Evolutionary conservation across 2,329 filamentous ascomycete species (phyloP).

Genomic region (Fusarium paranaense): DNA sequence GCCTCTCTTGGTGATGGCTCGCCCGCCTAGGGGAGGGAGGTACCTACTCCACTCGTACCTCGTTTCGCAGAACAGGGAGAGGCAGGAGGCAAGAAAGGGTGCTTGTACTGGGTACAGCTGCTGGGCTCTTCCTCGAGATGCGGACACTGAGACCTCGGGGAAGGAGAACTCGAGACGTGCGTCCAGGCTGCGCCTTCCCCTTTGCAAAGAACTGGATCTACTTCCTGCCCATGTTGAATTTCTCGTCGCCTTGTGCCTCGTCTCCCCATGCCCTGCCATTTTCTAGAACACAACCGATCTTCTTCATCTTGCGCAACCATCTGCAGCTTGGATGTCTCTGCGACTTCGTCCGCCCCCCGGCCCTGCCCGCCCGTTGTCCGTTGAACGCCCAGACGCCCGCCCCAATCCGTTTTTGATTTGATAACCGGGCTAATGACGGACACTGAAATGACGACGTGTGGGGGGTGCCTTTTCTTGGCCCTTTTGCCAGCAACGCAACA

Average conservation of each 20-base stretch:
- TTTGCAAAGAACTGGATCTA: background rate
- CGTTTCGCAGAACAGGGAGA: conserved; percentile 1
- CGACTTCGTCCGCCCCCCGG: conserved; percentile 10
- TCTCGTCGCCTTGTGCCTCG: background rate
- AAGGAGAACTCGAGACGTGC: conserved; percentile 21
- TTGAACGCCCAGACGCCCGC: conserved; percentile 38
- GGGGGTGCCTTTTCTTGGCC: conserved; percentile 40
- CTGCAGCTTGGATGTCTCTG: conserved; percentile 10
- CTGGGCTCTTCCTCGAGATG: conserved; percentile 4
- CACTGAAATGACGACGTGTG: conserved; percentile 46
- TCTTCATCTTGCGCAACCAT: conserved; percentile 3
- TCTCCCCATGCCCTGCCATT: background rate
- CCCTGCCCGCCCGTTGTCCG: conserved; percentile 38
- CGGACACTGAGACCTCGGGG: conserved; percentile 9
- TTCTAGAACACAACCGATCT: conserved; percentile 6
- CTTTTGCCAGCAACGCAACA: conserved; percentile 35
- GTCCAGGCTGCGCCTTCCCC: conserved; percentile 14
- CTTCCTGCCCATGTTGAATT: background rate
- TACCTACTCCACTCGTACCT: conserved; percentile 31
- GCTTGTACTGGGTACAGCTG: conserved; percentile 8
- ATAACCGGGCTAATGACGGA: conserved; percentile 44
- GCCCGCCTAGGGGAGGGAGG: conserved; percentile 23
- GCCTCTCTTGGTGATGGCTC: conserved; percentile 9
- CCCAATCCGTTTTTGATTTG: conserved; percentile 43
- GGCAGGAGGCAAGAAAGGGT: conserved; percentile 15